Conservation (phyloP, 2,329 filamentous ascomycete species). For the Diaporthe capsici region DNA sequence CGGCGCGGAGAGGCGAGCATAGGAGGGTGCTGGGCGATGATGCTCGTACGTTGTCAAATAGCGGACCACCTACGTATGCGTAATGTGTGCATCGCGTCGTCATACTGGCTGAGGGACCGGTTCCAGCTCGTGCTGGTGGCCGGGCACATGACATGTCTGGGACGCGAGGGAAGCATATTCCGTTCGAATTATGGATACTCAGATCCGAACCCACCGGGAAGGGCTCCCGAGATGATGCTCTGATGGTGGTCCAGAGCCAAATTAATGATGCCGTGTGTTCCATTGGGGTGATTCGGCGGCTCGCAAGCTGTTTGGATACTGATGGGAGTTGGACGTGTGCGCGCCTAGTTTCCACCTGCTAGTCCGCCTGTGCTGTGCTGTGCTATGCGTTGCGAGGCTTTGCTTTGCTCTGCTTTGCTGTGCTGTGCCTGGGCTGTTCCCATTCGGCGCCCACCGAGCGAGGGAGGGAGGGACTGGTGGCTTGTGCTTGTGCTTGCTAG, state of each 20-base stretch:
- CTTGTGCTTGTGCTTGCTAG: neutral
- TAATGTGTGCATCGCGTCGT: neutral
- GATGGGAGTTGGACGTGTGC: neutral
- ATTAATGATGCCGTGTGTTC: neutral
- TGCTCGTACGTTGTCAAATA: neutral
- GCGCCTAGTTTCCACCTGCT: conserved; percentile 29
- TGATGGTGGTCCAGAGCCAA: neutral
- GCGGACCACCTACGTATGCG: neutral
- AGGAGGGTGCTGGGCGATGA: neutral
- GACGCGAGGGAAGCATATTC: neutral
- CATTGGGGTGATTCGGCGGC: neutral
- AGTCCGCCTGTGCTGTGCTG: conserved; percentile 17
- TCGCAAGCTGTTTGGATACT: neutral
- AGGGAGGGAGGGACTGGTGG: neutral
- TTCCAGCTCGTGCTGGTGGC: neutral
- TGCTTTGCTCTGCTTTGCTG: neutral
- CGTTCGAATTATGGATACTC: neutral
- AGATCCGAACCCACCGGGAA: conserved; percentile 11
- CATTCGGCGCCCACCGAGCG: conserved; percentile 23
- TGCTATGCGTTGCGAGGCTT: neutral
- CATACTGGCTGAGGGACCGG: neutral
- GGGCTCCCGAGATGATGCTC: conserved; percentile 10
- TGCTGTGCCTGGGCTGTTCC: neutral
- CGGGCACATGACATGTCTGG: neutral
- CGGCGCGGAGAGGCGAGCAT: neutral